Base-by-base conservation (phyloP, 1,284 basidiomycete species). In the Flammula alnicola region DNA sequence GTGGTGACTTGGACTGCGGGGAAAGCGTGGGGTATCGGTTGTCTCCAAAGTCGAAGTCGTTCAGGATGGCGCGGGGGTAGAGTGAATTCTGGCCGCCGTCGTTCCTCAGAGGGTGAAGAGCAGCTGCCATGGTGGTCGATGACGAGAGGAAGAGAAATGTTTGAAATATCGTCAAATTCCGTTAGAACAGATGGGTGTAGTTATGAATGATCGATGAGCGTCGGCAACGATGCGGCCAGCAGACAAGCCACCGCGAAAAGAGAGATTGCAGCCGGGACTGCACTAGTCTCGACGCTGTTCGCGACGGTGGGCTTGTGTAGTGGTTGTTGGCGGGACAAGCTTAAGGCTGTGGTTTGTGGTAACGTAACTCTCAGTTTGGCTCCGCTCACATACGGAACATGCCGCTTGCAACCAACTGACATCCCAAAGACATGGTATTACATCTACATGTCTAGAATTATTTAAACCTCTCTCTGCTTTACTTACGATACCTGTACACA, bases 1-100 rank as follows among this genome's bases (percentile, higher is more conserved):
- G 48, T 11, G 51, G 44, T 44, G 53, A 55, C 53, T 58, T 63
- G 44, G 61, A 53, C 49, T 63, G 62, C 48, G 55, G 44, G 49
- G 70, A 57, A 38, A 80, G 59, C 33, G 77, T 63, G 12, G 84
- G 83, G 65, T 85, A 84, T 59, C 83, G 75, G 62, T 77, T 76
- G 69, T 84, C 83, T 61, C 76, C 74, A 64, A 81, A 76, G 66
- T 84, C 81, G 56, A 81, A 73, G 50, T 84, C 83, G 46, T 77
- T 70, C 55, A 81, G 74, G 43, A 87, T 73, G 33, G 76, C 69
- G 59, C 74, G 74, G 46, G 81, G 71, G 67, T 83, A 80, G 38
- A 71, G 60, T 32, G 66, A 51, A 48, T 63, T 68, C 35, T 70
- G 61, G 26, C 59, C 62, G 26, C 64, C 47, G 51, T 77, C 74